These are phyloP conservation scores for Phytophthora constricta DNA, from an alignment of 352 stramenopile species.

Conservation along the genomic window DNA sequence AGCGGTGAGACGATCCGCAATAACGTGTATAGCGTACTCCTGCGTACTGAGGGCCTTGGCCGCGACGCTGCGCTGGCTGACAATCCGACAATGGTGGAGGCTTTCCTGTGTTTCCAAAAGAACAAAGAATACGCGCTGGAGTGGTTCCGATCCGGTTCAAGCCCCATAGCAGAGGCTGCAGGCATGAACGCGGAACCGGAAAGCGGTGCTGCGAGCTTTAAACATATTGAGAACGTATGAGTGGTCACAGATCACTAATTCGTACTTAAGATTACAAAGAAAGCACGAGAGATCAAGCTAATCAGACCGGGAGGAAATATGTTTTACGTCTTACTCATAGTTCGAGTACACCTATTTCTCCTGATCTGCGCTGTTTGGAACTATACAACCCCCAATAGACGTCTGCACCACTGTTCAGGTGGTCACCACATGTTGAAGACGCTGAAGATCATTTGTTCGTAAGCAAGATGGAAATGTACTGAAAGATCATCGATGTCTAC, in stretches of 20 bases:
- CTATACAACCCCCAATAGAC: no score
- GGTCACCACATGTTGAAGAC: no score
- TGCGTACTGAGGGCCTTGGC: conserved; percentile 56
- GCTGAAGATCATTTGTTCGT: no score
- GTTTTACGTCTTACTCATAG: no score
- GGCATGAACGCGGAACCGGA: conserved; percentile 42
- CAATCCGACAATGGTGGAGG: conserved; percentile 66
- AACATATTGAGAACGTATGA: conserved; percentile 79
- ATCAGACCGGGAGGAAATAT: background rate
- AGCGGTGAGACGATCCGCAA: conserved; percentile 59
- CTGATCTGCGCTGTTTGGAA: no score
- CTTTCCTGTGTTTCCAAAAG: conserved; percentile 84
- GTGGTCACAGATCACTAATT: conserved; percentile 2
- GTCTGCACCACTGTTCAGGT: no score
- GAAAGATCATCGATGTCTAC: no score
- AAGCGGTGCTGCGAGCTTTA: conserved; percentile 52
- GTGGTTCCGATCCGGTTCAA: conserved; percentile 68
- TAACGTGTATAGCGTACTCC: conserved; percentile 61
- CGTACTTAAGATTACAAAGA: conserved; percentile 1
- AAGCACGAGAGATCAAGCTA: conserved; percentile 11
- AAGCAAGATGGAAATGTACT: background rate
- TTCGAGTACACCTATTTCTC: no score
- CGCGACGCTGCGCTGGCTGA: conserved; percentile 52
- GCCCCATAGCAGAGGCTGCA: conserved; percentile 27
- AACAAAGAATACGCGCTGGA: conserved; percentile 81